Conservation (phyloP, 306 rosid genomes). For the Styphnolobium japonicum region DNA sequence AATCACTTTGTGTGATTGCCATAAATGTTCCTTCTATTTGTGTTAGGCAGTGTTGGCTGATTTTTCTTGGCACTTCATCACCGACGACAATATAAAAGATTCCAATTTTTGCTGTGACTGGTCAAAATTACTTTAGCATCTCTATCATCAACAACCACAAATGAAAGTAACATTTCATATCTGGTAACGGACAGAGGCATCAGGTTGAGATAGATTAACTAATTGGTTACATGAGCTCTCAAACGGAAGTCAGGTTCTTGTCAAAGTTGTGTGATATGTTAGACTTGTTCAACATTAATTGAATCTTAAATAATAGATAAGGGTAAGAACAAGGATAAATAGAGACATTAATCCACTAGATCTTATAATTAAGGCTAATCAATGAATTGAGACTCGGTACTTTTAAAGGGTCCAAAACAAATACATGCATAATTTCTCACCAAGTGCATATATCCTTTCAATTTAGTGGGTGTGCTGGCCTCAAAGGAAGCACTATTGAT, state of each 20-base stretch:
- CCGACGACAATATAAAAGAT: not conserved
- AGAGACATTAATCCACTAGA: slow-evolving; percentile 16
- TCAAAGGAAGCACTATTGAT: slow-evolving; percentile 16
- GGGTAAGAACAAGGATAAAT: slow-evolving; percentile 3
- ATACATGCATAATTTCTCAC: slow-evolving; percentile 6
- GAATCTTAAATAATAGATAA: slow-evolving; percentile 17
- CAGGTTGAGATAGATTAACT: slow-evolving; percentile 27
- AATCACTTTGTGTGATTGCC: not conserved
- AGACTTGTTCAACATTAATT: not conserved
- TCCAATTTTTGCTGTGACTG: slow-evolving; percentile 15
- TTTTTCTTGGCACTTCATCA: slow-evolving; percentile 30
- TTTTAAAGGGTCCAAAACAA: slow-evolving; percentile 12
- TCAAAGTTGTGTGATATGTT: slow-evolving; percentile 12
- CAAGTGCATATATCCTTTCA: slow-evolving; percentile 13
- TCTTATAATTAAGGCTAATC: slow-evolving; percentile 19
- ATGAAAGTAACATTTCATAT: slow-evolving; percentile 1
- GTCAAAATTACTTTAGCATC: slow-evolving; percentile 27
- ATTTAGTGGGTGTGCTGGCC: slow-evolving; percentile 26
- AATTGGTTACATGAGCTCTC: slow-evolving; percentile 6
- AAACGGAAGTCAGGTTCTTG: slow-evolving; percentile 23
- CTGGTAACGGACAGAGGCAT: slow-evolving; percentile 26
- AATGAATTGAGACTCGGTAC: not conserved
- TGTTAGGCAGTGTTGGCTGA: slow-evolving; percentile 28
- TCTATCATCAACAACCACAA: slow-evolving; percentile 21
- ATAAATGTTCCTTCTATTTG: slow-evolving; percentile 4